Base-by-base conservation (phyloP, 768 basidiomycete genomes). In the Gyrodon lividus region DNA sequence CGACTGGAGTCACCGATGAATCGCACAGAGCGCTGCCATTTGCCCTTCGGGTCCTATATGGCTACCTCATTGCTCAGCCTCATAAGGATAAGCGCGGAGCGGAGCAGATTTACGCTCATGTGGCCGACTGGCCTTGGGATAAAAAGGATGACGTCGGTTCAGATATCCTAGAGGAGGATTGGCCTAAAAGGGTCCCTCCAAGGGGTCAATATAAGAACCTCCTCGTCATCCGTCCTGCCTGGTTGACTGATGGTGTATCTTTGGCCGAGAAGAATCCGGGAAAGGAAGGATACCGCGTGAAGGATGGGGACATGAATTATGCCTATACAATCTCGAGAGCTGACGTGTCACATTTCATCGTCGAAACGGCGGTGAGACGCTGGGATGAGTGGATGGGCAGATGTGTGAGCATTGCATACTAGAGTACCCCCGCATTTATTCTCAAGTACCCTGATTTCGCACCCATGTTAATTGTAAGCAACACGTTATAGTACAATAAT, bases 261-360 rank as follows among this genome's bases (percentile, higher is more conserved):
- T 52, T 62, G 5, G 59, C 54, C 6, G 65, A 67, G 22, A 59
- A 61, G 24, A 70, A 71, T 42, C 38, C 51, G 3, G 26, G 48
- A 1, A 19, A 14, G 20, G 34, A 9, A 13, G 60, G 73, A 0
- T 86, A 86, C 62, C 59, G 70, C 19, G 74, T 75, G 9, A 70
- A 66, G 12, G 77, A 74, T 28, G 69, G 62, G 16, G 74, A 80
- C n/a, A 10, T 80, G 10, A 6, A 30, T 3, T 51, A 63, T 12
- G 71, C 70, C 4, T 87, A 74, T 60, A 77, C 76, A n/a, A 61
- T 88, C 4, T 83, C 84, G 33, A 74, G 85, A 59, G 73, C 70
- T 58, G 86, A 88, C 60, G 81, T 84, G 2, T 82, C 79, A 0
- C 83, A 87, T 69, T 87, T 87, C 64, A 59, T 87, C 13, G 77